Base-by-base conservation (phyloP, 1,284 basidiomycete species). In the Apiotrichum montevideense region DNA sequence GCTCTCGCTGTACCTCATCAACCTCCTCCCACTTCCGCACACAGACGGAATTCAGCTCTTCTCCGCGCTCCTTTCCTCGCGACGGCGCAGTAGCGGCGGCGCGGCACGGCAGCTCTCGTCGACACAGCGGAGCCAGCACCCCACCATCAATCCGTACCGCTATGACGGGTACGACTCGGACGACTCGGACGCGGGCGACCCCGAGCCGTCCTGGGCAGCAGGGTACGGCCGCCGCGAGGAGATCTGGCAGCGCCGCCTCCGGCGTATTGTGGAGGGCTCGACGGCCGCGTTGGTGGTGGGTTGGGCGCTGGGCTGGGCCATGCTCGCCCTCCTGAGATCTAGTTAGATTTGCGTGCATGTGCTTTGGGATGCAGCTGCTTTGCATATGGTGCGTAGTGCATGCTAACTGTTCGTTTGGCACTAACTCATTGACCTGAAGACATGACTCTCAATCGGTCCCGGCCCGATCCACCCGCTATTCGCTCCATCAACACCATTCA, bases 1-100 rank as follows among this genome's bases (percentile, higher is more conserved):
- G 0, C 48, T 74, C 5, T 75, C 73, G 3, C 59, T 75, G 15
- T 73, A 68, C 63, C 52, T 75, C 13, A 68, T 75, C 68, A 75
- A 75, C 59, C 68, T 75, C 47, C 67, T 75, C 33, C 72, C 73
- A 0, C 56, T 75, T 5, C 73, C 73, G 3, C 53, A 61, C 13
- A 67, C 73, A 14, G 73, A 75, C 55, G 73, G 73, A 14, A 66
- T 69, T 4, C 68, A 71, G 35, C 61, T 74, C 8, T 59, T 75
- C n/a, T 51, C 53, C 1, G 63, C 67, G 4, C 61, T 71, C 1
- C 52, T 59, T 2, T 46, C 54, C 9, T 46, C 35, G 21, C 15
- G 33, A 5, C 47, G 47, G 13, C 15, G 6, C 4, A 14, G 35
- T n/a, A 13, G 35, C 8, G 11, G 13, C 32, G 32, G 34, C 39